Base-by-base conservation (phyloP, 208 protist genomes). In the Leptomonas pyrrhocoris region DNA sequence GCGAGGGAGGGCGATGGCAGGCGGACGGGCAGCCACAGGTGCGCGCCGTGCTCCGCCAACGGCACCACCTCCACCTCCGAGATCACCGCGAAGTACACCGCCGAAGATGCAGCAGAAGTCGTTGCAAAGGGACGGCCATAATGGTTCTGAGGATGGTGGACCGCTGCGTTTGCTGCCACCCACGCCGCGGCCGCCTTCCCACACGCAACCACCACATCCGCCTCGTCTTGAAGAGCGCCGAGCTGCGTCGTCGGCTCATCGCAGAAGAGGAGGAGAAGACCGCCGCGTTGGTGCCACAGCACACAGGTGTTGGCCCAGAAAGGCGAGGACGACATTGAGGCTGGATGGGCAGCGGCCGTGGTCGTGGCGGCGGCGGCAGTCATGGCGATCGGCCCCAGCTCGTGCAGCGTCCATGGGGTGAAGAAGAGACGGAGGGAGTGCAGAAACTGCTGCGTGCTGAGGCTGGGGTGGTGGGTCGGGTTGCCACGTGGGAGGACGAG, bases 151-250 rank as follows among this genome's bases (percentile, higher is more conserved):
- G 7, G 30, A 25, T 15, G 18, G 5, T 8, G 16, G 4, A 63
- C 23, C 45, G 27, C n/a, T 43, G 48, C 46, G 57, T 83, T 80
- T 45, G 75, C 74, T n/a, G 75, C 74, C 19, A 76, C 63, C 70
- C 79, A 81, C 34, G 79, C 62, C 18, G 85, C 68, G 0, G 81
- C 78, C n/a, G 72, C 63, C 64, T 86, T 86, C 11, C 89, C 85
- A 58, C 83, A 89, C 11, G 84, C 77, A 25, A 94, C 77, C 19
- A 91, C 81, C 6, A 91, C 62, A 49, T 92, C 84, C 6, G 89
- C 85, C 21, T 88, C 84, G 42, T 85, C 73, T 43, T 85, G 76
- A 48, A 92, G 54, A 11, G 62, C 73, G 19, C 83, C 77, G 5
- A 92, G 67, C 57, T 74, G 72, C 34, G 85, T 78, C n/a, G 79